Conservation (phyloP, 2,329 filamentous ascomycete genomes). For the Fusarium begoniae region DNA sequence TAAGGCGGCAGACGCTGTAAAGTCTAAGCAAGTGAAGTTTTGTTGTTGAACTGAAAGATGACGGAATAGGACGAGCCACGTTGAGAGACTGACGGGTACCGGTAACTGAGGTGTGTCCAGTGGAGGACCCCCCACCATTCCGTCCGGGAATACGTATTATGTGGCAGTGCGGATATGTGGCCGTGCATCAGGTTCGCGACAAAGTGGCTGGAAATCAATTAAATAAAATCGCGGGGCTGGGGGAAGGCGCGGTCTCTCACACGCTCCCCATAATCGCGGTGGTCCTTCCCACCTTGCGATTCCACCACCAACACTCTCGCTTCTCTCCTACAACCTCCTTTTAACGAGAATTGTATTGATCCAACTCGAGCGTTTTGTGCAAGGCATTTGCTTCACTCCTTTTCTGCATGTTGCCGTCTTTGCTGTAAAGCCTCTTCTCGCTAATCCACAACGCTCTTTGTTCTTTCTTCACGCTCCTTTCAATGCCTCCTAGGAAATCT, state of each 20-base stretch:
- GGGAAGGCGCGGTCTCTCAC: constrained; percentile 11
- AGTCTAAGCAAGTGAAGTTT: neutral
- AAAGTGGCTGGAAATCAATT: constrained; percentile 37
- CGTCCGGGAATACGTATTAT: neutral
- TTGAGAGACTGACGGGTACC: neutral
- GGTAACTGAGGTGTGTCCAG: neutral
- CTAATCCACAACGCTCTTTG: neutral
- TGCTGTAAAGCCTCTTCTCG: constrained; percentile 7
- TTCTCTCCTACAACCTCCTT: constrained; percentile 6
- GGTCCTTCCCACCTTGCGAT: constrained; percentile 25
- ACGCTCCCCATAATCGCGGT: constrained; percentile 22
- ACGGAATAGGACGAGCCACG: constrained; percentile 36
- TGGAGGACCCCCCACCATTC: constrained; percentile 6
- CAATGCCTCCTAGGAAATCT: constrained; percentile 37
- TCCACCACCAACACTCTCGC: neutral
- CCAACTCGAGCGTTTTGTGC: constrained; percentile 7
- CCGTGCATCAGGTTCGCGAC: constrained; percentile 2
- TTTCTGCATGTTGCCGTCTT: constrained; percentile 3
- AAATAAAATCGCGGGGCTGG: constrained; percentile 44
- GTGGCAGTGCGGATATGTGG: constrained; percentile 7
- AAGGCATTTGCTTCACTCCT: neutral
- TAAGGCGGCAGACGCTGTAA: neutral
- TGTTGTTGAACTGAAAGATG: constrained; percentile 16
- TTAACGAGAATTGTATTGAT: constrained; percentile 15
- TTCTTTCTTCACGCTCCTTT: constrained; percentile 10